phyloP scores from a whole-genome alignment of 805 yeast species.

The Candida insectalens region DNA sequence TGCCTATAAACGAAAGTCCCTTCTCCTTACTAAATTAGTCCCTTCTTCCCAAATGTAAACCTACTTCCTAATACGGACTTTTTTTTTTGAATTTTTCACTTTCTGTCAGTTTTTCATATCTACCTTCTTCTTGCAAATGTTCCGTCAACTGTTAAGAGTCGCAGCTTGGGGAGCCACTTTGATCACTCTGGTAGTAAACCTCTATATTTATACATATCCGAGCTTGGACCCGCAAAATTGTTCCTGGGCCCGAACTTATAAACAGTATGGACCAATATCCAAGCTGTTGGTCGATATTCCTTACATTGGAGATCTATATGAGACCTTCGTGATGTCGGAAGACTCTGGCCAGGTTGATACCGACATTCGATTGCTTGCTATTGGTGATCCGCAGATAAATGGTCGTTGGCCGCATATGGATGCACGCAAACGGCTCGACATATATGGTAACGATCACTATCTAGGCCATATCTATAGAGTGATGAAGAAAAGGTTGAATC shows the following conservation, averaged over 20 bases:
- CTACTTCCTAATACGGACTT: too few relatives aligned
- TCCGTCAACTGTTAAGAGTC: not conserved
- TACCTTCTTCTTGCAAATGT: too few relatives aligned
- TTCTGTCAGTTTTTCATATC: too few relatives aligned
- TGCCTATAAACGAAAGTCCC: too few relatives aligned
- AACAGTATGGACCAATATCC: constrained; percentile 6
- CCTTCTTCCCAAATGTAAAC: too few relatives aligned
- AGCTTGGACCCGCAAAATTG: constrained; percentile 46
- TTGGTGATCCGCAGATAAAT: constrained; percentile 96
- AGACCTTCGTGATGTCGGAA: constrained; percentile 20
- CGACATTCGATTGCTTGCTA: constrained; percentile 57
- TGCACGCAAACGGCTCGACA: constrained; percentile 67
- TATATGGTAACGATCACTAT: constrained; percentile 82
- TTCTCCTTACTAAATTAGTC: too few relatives aligned
- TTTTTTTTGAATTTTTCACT: too few relatives aligned
- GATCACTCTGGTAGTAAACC: constrained; percentile 39
- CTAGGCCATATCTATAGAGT: constrained; percentile 72
- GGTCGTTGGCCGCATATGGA: constrained; percentile 73
- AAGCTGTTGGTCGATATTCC: constrained; percentile 19
- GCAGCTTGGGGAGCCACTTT: constrained; percentile 21
- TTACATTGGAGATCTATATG: constrained; percentile 24
- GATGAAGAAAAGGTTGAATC: constrained; percentile 55
- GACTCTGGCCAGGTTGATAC: constrained; percentile 6
- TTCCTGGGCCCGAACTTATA: constrained; percentile 39
- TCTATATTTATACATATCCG: constrained; percentile 71